Conservation (phyloP, 306 rosid species). For the Carpinus fangiana region DNA sequence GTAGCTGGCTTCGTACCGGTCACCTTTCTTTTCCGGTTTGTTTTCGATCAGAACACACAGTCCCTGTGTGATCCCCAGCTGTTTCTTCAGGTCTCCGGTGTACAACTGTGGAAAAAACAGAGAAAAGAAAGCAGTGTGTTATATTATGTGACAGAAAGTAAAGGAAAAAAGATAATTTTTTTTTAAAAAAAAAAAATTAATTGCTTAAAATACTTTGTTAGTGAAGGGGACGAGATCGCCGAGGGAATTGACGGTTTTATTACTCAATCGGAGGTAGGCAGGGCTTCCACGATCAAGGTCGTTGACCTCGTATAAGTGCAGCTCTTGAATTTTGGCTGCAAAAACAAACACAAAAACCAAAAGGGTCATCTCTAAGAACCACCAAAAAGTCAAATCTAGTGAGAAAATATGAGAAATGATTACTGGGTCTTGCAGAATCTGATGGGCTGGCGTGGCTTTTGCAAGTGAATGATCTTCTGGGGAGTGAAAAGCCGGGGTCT, state of each 20-base stretch:
- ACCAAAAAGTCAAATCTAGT: background rate
- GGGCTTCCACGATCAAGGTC: slow-evolving; percentile 75
- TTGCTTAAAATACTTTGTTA: slow-evolving; percentile 47
- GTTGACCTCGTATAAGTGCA: slow-evolving; percentile 62
- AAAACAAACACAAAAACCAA: slow-evolving; percentile 26
- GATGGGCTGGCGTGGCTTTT: slow-evolving; percentile 36
- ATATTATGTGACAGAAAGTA: too few relatives aligned
- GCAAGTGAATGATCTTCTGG: slow-evolving; percentile 39
- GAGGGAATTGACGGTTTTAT: slow-evolving; percentile 54
- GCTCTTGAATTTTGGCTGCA: slow-evolving; percentile 60
- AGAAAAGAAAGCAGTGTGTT: too few relatives aligned
- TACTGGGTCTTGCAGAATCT: slow-evolving; percentile 28
- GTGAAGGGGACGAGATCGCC: slow-evolving; percentile 79
- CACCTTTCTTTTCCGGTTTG: slow-evolving; percentile 65
- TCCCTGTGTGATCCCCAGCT: slow-evolving; percentile 61
- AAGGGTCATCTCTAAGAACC: slow-evolving; percentile 25
- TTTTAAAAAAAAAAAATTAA: background rate
- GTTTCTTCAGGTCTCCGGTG: slow-evolving; percentile 55
- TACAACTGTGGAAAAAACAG: slow-evolving; percentile 36
- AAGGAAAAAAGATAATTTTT: background rate
- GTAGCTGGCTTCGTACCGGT: slow-evolving; percentile 57
- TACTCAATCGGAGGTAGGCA: slow-evolving; percentile 60
- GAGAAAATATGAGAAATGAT: background rate
- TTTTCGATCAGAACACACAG: slow-evolving; percentile 54
- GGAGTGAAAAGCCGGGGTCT: slow-evolving; percentile 2